Base-by-base conservation (phyloP, 2,329 filamentous ascomycete species). In the Ophiocordyceps camponoti-leonardi region DNA sequence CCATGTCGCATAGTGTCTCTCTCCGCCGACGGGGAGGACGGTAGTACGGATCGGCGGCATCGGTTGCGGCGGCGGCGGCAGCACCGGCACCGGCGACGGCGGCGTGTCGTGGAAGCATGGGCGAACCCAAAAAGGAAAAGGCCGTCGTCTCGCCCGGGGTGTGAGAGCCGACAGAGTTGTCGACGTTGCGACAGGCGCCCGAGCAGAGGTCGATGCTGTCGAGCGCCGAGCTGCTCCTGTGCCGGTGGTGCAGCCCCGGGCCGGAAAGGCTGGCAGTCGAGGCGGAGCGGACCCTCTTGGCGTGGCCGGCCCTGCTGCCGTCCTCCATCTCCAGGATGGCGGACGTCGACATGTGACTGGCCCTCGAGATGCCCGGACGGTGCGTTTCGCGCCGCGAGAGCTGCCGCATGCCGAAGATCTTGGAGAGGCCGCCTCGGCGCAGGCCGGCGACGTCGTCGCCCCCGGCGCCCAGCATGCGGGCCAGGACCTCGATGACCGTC, bases 391-490 rank as follows among this genome's bases (percentile, higher is more conserved):
- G 79, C 50, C 83, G 78, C 13, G 85, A 85, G 39, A 95, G 69
- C 61, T 95, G 87, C 42, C 88, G 83, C 73, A 88, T 86, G 44
- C 88, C 88, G 58, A 95, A 93, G 42, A 88, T 86, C 65, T 88
- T 94, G 53, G 81, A 81, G 45, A 98, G 70, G 10, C 87, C 90
- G 56, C 92, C 90, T 58, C 86, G 71, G 44, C 79, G 77, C 51
- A 83, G 77, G 37, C 81, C 81, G 44, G 72, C 73, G 37, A 72
- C 68, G 52, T 82, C 77, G 52, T 90, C 83, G 20, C 81, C 82
- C 43, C 87, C 92, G 30, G 84, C 88, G 35, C 90, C 90, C 23
- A 83, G 74, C 56, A 92, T 69, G 45, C 90, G 77, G 23, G 88
- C 87, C 44, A 81, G 69, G 10, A 98, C 86, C 61, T 98, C 92